Percentiles rank a stretch among this genome's conserved stretches.
Evolutionary conservation across 2,329 filamentous ascomycete genomes (phyloP).

Genomic region (Colletotrichum sp.): DNA sequence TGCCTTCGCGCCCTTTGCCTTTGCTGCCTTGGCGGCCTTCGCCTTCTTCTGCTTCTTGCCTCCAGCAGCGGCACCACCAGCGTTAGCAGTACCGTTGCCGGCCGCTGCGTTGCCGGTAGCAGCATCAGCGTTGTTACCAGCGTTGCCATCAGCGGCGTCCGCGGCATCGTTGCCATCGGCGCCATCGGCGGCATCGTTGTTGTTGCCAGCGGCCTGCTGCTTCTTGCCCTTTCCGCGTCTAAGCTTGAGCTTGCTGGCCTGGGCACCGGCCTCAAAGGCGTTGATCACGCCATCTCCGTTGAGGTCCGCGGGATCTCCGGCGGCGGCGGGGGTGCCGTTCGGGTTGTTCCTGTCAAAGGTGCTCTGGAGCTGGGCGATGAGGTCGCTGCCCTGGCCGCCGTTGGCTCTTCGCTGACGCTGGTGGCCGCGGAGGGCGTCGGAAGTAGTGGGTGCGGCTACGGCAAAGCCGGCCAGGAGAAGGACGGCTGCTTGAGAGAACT

Average conservation of each 20-base stretch:
- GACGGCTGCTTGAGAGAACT: slow-evolving; percentile 8
- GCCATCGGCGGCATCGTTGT: neutral
- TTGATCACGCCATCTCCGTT: slow-evolving; percentile 12
- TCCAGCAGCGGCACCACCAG: neutral
- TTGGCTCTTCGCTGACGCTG: slow-evolving; percentile 2
- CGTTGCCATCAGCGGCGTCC: neutral
- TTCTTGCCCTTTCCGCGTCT: neutral
- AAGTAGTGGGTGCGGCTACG: neutral
- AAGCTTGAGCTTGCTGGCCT: neutral
- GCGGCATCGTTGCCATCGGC: neutral
- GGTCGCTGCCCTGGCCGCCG: neutral
- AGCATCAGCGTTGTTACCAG: neutral
- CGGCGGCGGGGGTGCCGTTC: neutral
- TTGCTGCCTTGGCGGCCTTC: neutral
- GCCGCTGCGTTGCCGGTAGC: neutral
- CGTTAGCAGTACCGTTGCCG: neutral
- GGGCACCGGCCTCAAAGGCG: slow-evolving; percentile 15
- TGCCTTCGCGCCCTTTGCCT: neutral
- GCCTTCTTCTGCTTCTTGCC: neutral
- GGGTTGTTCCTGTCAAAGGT: neutral
- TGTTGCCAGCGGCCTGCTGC: neutral
- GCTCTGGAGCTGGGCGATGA: slow-evolving; percentile 1
- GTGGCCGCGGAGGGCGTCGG: neutral
- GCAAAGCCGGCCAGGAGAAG: slow-evolving; percentile 4
- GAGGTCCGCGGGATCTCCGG: neutral